Base-by-base conservation (phyloP, 139 green algal genomes). In the Yamagishiella unicocca region DNA sequence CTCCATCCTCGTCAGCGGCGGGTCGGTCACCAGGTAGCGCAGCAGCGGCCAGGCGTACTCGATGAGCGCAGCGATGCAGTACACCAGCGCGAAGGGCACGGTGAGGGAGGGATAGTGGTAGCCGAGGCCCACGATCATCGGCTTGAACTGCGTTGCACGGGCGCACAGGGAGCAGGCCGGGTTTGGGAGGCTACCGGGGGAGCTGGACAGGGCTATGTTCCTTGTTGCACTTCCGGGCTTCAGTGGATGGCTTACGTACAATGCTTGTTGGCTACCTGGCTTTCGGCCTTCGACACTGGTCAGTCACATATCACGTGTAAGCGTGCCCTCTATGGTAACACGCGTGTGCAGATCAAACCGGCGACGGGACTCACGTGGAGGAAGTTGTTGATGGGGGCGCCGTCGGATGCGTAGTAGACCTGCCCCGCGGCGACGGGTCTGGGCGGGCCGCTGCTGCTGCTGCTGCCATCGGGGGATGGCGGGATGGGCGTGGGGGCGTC, bases 301-400 rank as follows among this genome's bases (percentile, higher is more conserved):
- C n/a, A n/a, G n/a, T n/a, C n/a, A n/a, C n/a, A n/a, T n/a, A n/a
- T n/a, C n/a, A n/a, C n/a, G n/a, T n/a, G n/a, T n/a, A n/a, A 12
- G 17, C 62, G 19, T 72, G 50, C 50, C 50, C 50, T 12, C 50
- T 17, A 17, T 61, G 14, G 50, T 17, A 25, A 17, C 50, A 17
- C 50, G 17, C 17, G 50, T 61, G 50, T 61, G 50, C 50, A 17
- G 14, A 61, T 12, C 50, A 12, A 61, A 12, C 14, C 12, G 50
- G 50, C 58, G 17, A n/a, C 17, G 64, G 38, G 29, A 40, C 77
- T 58, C 55, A 84, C 77, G 21, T 84, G 77, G 6, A 74, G 55
- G 21, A 88, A 88, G 87, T 90, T 90, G 80, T 88, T 88, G 71
- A 90, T 84, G 35, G 87, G 87, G 29, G 71, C 19, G 25, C 62